phyloP scores from a whole-genome alignment of 2,329 filamentous ascomycete species.

The Teratosphaeria nubilosa region DNA sequence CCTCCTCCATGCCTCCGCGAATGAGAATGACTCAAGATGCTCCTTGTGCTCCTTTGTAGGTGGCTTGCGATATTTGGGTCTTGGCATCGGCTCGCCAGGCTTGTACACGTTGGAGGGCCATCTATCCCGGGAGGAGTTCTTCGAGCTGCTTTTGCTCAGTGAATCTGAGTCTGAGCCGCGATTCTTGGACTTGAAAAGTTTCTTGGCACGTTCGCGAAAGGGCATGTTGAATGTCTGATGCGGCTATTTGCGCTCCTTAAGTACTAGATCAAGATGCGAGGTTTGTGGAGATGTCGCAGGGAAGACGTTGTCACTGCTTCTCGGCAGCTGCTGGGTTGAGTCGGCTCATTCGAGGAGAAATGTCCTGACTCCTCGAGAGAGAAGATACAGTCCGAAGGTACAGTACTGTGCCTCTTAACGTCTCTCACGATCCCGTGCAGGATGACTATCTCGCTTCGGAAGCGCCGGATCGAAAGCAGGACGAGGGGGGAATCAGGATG shows the following conservation, averaged over 20 bases:
- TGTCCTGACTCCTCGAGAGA: not conserved
- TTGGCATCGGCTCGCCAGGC: constrained; percentile 42
- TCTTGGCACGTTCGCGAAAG: constrained; percentile 37
- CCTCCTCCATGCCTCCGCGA: constrained; percentile 37
- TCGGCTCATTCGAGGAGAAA: not conserved
- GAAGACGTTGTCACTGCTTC: not conserved
- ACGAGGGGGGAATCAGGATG: not conserved
- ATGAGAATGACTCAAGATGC: constrained; percentile 38
- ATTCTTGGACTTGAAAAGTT: constrained; percentile 29
- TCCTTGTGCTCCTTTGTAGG: constrained; percentile 42
- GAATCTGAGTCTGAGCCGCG: constrained; percentile 13
- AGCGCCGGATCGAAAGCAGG: not conserved
- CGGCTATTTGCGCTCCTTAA: not conserved
- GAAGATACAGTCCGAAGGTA: not conserved
- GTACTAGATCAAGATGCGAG: not conserved
- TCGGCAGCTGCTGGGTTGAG: not conserved
- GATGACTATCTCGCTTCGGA: not conserved
- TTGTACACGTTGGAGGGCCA: constrained; percentile 39
- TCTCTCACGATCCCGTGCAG: not conserved
- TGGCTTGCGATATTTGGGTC: constrained; percentile 39
- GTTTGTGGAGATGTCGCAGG: not conserved
- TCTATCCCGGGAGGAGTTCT: constrained; percentile 21
- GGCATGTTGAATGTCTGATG: constrained; percentile 31
- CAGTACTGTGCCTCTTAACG: not conserved
- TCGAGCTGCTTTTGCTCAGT: constrained; percentile 14